phyloP scores from a whole-genome alignment of 495 filamentous ascomycete species.

The Penicillium manginii region DNA sequence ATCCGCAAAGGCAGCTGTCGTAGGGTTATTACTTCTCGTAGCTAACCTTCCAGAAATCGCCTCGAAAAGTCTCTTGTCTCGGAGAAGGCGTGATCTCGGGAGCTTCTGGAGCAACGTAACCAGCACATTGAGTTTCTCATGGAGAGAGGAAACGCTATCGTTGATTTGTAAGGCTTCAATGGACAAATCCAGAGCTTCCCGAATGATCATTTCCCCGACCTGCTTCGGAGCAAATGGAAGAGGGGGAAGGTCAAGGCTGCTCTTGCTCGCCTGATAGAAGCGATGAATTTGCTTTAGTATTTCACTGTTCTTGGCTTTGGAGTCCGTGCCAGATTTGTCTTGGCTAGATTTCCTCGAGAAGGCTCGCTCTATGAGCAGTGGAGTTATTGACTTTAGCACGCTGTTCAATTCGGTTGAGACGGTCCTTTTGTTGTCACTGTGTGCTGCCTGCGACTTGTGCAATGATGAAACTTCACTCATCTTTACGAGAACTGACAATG shows the following conservation, averaged over 20 bases:
- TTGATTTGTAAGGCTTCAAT: slow-evolving; percentile 39
- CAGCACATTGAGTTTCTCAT: slow-evolving; percentile 52
- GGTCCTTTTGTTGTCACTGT: slow-evolving; percentile 22
- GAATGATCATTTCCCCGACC: slow-evolving; percentile 63
- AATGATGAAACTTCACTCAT: slow-evolving; percentile 35
- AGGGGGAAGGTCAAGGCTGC: slow-evolving; percentile 45
- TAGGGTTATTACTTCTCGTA: slow-evolving; percentile 23
- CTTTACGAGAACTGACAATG: slow-evolving; percentile 67
- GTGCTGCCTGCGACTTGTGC: slow-evolving; percentile 7
- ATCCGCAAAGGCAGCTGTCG: slow-evolving; percentile 41
- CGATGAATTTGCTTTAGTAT: slow-evolving; percentile 61
- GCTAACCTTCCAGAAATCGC: slow-evolving; percentile 51
- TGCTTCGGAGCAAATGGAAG: slow-evolving; percentile 62
- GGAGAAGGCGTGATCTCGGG: slow-evolving; percentile 54
- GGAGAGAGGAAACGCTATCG: slow-evolving; percentile 31
- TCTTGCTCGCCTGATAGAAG: slow-evolving; percentile 62
- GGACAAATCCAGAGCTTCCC: slow-evolving; percentile 60
- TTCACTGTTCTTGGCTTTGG: slow-evolving; percentile 39
- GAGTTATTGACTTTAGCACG: slow-evolving; percentile 42
- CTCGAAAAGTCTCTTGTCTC: slow-evolving; percentile 56
- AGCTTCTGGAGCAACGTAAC: slow-evolving; percentile 63
- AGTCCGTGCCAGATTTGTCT: slow-evolving; percentile 27
- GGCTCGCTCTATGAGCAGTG: slow-evolving; percentile 70
- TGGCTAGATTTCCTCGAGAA: slow-evolving; percentile 55
- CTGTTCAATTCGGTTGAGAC: slow-evolving; percentile 34